These are phyloP conservation scores for Papiliotrema nemorosa DNA, from an alignment of 1,284 basidiomycete species.

Conservation along the genomic window DNA sequence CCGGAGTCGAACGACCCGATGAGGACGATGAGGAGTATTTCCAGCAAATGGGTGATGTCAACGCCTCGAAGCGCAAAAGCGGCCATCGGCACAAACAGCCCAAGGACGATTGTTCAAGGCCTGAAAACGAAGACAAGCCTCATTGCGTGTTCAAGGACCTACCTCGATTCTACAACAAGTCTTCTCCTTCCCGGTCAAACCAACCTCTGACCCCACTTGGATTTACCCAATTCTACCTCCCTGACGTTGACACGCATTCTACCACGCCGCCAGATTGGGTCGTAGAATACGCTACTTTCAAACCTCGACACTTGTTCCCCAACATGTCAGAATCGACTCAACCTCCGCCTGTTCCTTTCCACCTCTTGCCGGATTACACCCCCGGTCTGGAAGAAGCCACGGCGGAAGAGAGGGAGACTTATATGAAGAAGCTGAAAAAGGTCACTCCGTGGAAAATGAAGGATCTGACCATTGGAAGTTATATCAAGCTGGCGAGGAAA, in stretches of 20 bases:
- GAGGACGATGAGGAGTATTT: conserved; percentile 13
- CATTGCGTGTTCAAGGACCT: conserved; percentile 45
- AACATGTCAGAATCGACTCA: conserved; percentile 20
- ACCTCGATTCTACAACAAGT: conserved; percentile 40
- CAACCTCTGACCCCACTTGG: conserved; percentile 37
- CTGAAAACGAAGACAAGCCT: conserved; percentile 47
- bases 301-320: conserved; percentile 49
- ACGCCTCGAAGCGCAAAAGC: conserved; percentile 20
- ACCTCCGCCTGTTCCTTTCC: conserved; percentile 59
- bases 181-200: conserved; percentile 42
- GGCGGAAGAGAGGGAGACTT: conserved; percentile 11
- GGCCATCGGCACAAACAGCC: conserved; percentile 35
- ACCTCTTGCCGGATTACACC: conserved; percentile 58
- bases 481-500: conserved; percentile 66
- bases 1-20: conserved; percentile 47
- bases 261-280: conserved; percentile 62
- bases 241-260: conserved; percentile 60
- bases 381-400: conserved; percentile 8
- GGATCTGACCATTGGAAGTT: conserved; percentile 74
- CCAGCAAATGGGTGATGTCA: conserved; percentile 8
- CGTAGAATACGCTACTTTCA: conserved; percentile 75
- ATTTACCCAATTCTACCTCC: conserved; percentile 67
- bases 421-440: conserved; percentile 50
- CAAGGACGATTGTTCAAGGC: conserved; percentile 38
- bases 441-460: conserved; percentile 67